Conservation (phyloP, 73 alveolate species). For the Paraurostyla sp. region DNA sequence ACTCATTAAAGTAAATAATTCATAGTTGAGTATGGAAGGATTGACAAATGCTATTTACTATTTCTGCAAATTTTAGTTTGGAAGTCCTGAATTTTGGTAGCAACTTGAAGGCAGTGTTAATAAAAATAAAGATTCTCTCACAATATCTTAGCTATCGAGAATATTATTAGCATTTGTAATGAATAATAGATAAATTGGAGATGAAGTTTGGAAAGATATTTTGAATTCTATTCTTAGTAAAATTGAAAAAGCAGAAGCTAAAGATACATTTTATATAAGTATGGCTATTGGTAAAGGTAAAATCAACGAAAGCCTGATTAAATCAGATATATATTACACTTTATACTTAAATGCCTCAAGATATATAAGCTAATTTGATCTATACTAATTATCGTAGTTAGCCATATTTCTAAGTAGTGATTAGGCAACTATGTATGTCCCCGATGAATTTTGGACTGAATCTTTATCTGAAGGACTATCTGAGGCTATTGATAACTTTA, state of each 20-base stretch:
- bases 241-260: slow-evolving; percentile 54
- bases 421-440: not conserved
- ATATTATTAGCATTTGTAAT: slow-evolving; percentile 3
- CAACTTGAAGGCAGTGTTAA: not conserved
- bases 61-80: slow-evolving; percentile 30
- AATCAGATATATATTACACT: slow-evolving; percentile 48
- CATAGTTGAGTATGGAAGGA: not conserved
- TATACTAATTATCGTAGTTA: slow-evolving; percentile 3
- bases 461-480: not conserved
- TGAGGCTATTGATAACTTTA: slow-evolving; percentile 6
- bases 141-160: slow-evolving; percentile 19
- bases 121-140: not conserved
- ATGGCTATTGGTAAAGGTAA: slow-evolving; percentile 47
- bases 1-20: not conserved
- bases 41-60: slow-evolving; percentile 30
- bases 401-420: not conserved
- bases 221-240: slow-evolving; percentile 7
- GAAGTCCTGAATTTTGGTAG: not conserved
- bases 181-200: not conserved
- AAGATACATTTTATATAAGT: slow-evolving; percentile 45
- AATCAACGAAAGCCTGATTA: not conserved
- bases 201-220: slow-evolving; percentile 7
- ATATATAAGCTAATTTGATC: slow-evolving; percentile 7
- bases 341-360: slow-evolving; percentile 38
- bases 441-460: slow-evolving; percentile 40